These are phyloP conservation scores for Paracorniculantispora psalliotae DNA, from an alignment of 2,329 filamentous ascomycete genomes.

Conservation along the genomic window DNA sequence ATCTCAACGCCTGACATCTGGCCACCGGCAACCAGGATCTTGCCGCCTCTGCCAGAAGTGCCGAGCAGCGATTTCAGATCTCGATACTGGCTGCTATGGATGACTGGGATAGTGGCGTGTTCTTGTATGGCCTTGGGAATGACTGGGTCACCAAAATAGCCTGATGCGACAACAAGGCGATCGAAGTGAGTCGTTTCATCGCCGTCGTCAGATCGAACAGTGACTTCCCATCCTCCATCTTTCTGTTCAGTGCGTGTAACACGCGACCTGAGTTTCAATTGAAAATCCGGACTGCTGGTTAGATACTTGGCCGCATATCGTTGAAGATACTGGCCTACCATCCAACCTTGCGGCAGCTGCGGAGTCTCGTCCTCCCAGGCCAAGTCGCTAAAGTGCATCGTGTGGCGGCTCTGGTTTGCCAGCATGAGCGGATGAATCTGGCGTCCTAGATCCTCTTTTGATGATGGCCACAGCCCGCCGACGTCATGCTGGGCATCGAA, in stretches of 20 bases:
- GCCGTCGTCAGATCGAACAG: conserved; percentile 28
- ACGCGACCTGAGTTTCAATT: conserved; percentile 45
- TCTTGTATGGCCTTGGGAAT: conserved; percentile 40
- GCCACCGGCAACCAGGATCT: conserved; percentile 70
- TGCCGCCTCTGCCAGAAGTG: conserved; percentile 39
- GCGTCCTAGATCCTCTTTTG: conserved; percentile 42
- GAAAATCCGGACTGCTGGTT: conserved; percentile 31
- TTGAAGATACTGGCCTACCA: conserved; percentile 68
- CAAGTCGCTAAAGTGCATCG: conserved; percentile 66
- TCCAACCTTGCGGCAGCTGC: conserved; percentile 70
- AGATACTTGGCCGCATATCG: conserved; percentile 59
- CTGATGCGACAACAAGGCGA: conserved; percentile 66
- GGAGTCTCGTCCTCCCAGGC: conserved; percentile 60
- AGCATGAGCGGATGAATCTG: conserved; percentile 62
- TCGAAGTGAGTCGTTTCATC: conserved; percentile 56
- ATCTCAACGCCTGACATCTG: conserved; percentile 81
- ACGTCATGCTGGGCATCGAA: conserved; percentile 62
- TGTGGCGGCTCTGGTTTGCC: conserved; percentile 72
- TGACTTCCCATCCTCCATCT: conserved; percentile 37
- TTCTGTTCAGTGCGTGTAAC: conserved; percentile 38
- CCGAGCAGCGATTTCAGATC: conserved; percentile 46
- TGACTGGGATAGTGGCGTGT: conserved; percentile 40
- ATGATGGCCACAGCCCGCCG: conserved; percentile 72
- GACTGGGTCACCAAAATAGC: conserved; percentile 64
- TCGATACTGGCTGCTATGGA: conserved; percentile 67